Base-by-base conservation (phyloP, 805 yeast species). In the Metschnikowia borealis region DNA sequence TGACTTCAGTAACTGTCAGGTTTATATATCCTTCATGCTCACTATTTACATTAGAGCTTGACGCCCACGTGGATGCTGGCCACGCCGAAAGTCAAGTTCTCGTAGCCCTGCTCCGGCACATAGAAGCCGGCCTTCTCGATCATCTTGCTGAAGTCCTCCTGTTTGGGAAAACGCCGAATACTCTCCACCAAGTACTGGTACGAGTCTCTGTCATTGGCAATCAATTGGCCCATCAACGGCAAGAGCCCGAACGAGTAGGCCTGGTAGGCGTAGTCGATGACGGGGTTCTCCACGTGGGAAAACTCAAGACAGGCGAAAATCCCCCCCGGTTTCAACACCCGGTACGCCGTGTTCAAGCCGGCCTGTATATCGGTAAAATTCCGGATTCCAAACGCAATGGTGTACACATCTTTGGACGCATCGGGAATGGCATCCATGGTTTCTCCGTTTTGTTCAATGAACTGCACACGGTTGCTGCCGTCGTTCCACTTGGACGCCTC, bases 21-120 rank as follows among this genome's bases (percentile, higher is more conserved):
- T 26, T 11, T 26, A 26, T 26, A 26, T 8, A 26, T 26, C 4
- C 4, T 26, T 10, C 11, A 26, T 26, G 29, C 10, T 26, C 29
- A 36, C 39, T 29, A 36, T 36, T 26, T 36, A 29, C 50, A 29
- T 70, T 73, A 89, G 56, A 89, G 76, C 71, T 94, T 94, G 49
- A 94, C 88, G 61, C 98, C 99, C 67, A 90, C 82, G 65, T 94
- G 99, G 57, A 94, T 90, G 47, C 96, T 92, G 48, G 98, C 96
- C 49, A 90, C 86, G 53, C 99, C 99, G 68, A 89, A 88, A 11
- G 97, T 88, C 63, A 94, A 78, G 68, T 87, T 87, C 73, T 94
- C 98, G 67, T 91, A 94, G 48, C 99, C 99, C 47, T 80, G 81
- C 60, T 95, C 95, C 26, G 78, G 78, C 50, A 88, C 85, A 56